Base-by-base conservation (phyloP, 2,329 filamentous ascomycete genomes). In the Ceratocystis ficicola region DNA sequence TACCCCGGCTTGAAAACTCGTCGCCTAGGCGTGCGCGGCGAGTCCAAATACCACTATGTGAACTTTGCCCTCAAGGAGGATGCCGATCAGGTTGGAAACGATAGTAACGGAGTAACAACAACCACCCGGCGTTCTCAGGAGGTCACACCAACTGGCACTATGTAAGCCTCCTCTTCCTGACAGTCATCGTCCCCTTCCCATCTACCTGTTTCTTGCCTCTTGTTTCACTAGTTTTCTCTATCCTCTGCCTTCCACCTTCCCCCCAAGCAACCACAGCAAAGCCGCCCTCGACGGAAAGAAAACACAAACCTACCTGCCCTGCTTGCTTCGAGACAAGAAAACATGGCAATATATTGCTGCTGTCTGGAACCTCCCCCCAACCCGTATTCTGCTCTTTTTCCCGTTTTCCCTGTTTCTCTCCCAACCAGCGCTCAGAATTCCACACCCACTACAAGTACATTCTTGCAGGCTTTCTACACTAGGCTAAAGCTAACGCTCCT, bases 1-100 rank as follows among this genome's bases (percentile, higher is more conserved):
- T 99, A 97, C 71, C 93, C 94, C 0, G 93, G 92, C 52, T 86
- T 99, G 25, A 93, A 95, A 76, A 99, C 94, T 41, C 83, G 94
- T 67, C 84, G 94, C 69, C 80, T 99, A 12, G 94, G 94, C 69
- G 92, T 97, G 60, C 86, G 94, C 64, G 94, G 94, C 69, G 93
- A 97, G 77, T 99, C 94, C 15, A 99, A 99, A 74, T 99, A 99
- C 74, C 94, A 99, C 75, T 99, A 99, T 72, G 84, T 87, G 60
- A 86, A 86, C 72, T 87, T 87, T 71, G 78, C 78, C 12, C 75
- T 87, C 63, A 76, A 78, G 52, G 84, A 86, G 63, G 84, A 86
- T 28, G 63, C 66, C 48, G 66, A 67, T 12, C 22, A 64, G 20
- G 55, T 52, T 50, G 66, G 57, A 22, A 65, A 65, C 36, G 66